Conservation (phyloP, 805 yeast genomes). For the Saccharomycopsis olivae region DNA sequence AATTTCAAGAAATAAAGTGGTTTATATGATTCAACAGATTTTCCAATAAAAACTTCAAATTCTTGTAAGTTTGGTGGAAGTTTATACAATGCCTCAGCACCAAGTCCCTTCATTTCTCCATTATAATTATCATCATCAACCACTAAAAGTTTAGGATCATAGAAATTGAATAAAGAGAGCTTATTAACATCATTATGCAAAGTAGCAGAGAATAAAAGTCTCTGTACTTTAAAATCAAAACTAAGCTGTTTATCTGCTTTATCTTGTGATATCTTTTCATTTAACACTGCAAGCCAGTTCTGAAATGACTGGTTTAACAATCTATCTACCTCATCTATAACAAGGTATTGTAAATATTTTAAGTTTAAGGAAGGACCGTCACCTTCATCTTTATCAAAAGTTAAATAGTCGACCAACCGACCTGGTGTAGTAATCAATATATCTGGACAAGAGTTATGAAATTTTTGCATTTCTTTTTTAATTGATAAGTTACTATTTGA, state of each 20-base stretch:
- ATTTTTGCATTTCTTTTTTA: conserved; percentile 48
- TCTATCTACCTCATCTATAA: conserved; percentile 77
- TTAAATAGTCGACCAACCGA: conserved; percentile 67
- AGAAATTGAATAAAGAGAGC: conserved; percentile 57
- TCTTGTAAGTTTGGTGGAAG: conserved; percentile 33
- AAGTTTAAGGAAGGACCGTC: conserved; percentile 30
- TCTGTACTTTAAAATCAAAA: conserved; percentile 31
- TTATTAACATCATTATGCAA: conserved; percentile 89
- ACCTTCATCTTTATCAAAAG: conserved; percentile 20
- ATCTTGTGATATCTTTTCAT: conserved; percentile 25
- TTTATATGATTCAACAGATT: conserved; percentile 33
- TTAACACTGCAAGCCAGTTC: conserved; percentile 68
- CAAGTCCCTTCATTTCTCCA: conserved; percentile 28
- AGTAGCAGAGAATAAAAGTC: conserved; percentile 86
- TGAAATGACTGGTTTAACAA: conserved; percentile 82
- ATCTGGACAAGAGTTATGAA: conserved; percentile 46
- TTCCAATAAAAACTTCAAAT: conserved; percentile 22
- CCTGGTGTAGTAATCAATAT: conserved; percentile 69
- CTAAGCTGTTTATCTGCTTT: conserved; percentile 25
- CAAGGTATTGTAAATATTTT: conserved; percentile 45
- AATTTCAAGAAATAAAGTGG: conserved; percentile 64
- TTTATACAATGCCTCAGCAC: conserved; percentile 7
- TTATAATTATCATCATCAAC: conserved; percentile 50
- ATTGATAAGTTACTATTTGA: conserved; percentile 41
- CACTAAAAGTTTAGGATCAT: conserved; percentile 62